Percentiles rank a stretch among this genome's conserved stretches.
Evolutionary conservation across 139 green algal species (phyloP).

Genomic region (Volvox africanus): DNA sequence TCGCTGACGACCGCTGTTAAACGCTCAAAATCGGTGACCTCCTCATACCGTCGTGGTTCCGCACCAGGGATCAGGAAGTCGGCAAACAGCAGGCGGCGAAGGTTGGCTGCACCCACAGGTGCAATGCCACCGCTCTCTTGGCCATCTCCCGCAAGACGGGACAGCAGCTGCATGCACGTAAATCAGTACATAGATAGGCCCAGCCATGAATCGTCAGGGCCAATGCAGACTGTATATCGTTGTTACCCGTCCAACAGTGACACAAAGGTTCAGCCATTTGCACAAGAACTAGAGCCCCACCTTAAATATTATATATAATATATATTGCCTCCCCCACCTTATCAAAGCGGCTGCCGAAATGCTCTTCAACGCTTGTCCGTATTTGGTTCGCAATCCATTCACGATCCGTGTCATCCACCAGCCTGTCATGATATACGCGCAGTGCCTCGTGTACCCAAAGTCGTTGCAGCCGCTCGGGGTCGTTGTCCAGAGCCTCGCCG

Average conservation of each 20-base stretch:
- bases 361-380: not conserved
- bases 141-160: not conserved
- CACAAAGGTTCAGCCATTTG: too few relatives aligned
- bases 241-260: too few relatives aligned
- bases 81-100: constrained; percentile 76
- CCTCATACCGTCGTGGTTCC: constrained; percentile 46
- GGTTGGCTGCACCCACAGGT: constrained; percentile 12
- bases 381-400: constrained; percentile 63
- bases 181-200: not conserved
- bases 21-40: constrained; percentile 42
- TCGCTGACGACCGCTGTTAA: constrained; percentile 62
- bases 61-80: constrained; percentile 81
- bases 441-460: constrained; percentile 59
- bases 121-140: not conserved
- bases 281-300: too few relatives aligned
- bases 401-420: constrained; percentile 75
- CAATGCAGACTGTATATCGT: too few relatives aligned
- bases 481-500: constrained; percentile 38
- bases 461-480: constrained; percentile 16
- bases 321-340: too few relatives aligned
- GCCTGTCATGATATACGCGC: constrained; percentile 80
- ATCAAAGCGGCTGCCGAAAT: constrained; percentile 39
- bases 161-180: constrained; percentile 14
- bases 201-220: too few relatives aligned
- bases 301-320: too few relatives aligned